Evolutionary conservation across 2,329 filamentous ascomycete genomes (phyloP).

Genomic region (Alternaria longipes): DNA sequence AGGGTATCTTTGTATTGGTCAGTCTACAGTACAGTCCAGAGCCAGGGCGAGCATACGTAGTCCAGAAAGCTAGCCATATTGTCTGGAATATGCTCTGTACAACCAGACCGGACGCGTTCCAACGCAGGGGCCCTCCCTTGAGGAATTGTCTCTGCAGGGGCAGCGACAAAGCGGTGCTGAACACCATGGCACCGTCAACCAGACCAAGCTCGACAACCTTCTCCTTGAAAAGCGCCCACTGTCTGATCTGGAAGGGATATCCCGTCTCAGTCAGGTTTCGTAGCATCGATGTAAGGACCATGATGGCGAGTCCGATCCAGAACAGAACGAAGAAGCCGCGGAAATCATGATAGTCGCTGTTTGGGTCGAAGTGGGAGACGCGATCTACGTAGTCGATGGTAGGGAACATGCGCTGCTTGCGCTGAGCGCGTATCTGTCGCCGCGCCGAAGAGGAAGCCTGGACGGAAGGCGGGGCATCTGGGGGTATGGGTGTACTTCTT

Average conservation of each 20-base stretch:
- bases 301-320: conserved; percentile 96
- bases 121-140: conserved; percentile 68
- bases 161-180: conserved; percentile 74
- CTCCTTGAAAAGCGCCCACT: conserved; percentile 87
- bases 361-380: conserved; percentile 94
- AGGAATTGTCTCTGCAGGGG: conserved; percentile 77
- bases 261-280: conserved; percentile 95
- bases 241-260: conserved; percentile 81
- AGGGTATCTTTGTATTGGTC: conserved; percentile 65
- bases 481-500: conserved; percentile 81
- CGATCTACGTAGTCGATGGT: conserved; percentile 90
- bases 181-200: conserved; percentile 86
- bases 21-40: conserved; percentile 5
- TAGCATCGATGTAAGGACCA: conserved; percentile 94
- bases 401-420: conserved; percentile 86
- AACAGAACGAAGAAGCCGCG: conserved; percentile 98
- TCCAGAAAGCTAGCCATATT: conserved; percentile 83
- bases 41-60: conserved; percentile 60
- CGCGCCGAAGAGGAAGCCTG: conserved; percentile 86
- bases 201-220: conserved; percentile 88
- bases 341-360: conserved; percentile 92
- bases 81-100: conserved; percentile 85
- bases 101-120: conserved; percentile 79
- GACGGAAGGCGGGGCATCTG: conserved; percentile 91
- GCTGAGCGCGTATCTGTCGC: conserved; percentile 82